Percentiles rank a stretch among this genome's conserved stretches.
These are phyloP conservation scores for Reticulascus tulasneorum DNA, from an alignment of 2,329 filamentous ascomycete species.

Conservation along the genomic window DNA sequence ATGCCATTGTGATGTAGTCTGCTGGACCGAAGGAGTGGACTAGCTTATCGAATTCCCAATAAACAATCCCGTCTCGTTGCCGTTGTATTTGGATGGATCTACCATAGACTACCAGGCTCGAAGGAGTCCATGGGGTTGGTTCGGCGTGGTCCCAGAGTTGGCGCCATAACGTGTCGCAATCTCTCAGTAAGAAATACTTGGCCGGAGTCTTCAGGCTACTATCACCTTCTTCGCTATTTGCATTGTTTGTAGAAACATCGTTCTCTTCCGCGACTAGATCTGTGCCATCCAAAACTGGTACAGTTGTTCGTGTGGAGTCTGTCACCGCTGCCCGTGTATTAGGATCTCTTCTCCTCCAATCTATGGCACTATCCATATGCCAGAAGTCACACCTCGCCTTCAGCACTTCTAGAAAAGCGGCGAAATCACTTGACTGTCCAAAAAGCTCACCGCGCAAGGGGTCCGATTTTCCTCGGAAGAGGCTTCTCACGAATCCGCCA, in stretches of 20 bases:
- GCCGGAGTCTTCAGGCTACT: slow-evolving; percentile 9
- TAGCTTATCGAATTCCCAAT: slow-evolving; percentile 66
- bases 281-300: not conserved
- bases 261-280: not conserved
- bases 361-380: slow-evolving; percentile 73
- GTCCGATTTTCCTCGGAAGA: slow-evolving; percentile 26
- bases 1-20: slow-evolving; percentile 79
- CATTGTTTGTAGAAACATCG: slow-evolving; percentile 2
- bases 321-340: slow-evolving; percentile 20
- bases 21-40: slow-evolving; percentile 70
- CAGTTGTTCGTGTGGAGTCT: not conserved
- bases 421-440: slow-evolving; percentile 66
- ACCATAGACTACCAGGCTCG: slow-evolving; percentile 55
- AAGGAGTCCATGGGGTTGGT: slow-evolving; percentile 35
- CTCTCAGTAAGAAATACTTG: slow-evolving; percentile 18
- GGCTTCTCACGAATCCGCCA: slow-evolving; percentile 46
- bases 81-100: slow-evolving; percentile 57
- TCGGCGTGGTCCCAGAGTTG: slow-evolving; percentile 1
- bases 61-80: slow-evolving; percentile 52
- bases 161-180: slow-evolving; percentile 24
- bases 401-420: slow-evolving; percentile 69
- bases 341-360: slow-evolving; percentile 62
- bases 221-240: not conserved
- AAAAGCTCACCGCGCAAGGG: slow-evolving; percentile 45
- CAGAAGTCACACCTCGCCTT: slow-evolving; percentile 77